Percentiles rank a stretch among this genome's conserved stretches.
Conservation (phyloP, 139 green algal genomes). For the Chlamydomonas sphaeroides region DNA sequence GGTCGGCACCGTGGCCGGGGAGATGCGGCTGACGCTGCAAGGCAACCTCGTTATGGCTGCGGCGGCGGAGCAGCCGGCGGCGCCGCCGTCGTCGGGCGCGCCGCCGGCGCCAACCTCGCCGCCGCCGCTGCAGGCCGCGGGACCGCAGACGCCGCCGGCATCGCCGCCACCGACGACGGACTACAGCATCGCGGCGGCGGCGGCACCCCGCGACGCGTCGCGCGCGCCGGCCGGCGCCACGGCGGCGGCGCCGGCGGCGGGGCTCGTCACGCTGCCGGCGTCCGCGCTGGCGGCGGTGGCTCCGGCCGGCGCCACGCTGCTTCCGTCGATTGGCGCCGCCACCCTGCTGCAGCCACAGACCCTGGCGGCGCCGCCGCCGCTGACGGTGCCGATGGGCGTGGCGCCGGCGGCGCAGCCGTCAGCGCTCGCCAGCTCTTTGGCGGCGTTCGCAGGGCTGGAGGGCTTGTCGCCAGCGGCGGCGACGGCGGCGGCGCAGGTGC, state of each 20-base stretch:
- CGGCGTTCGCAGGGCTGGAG: too few species aligned
- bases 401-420: too few species aligned
- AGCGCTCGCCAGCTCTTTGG: too few species aligned
- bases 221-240: too few species aligned
- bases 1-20: constrained; percentile 5
- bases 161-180: too few species aligned
- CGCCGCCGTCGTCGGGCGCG: too few species aligned
- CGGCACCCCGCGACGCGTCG: too few species aligned
- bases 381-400: too few species aligned
- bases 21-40: constrained; percentile 12
- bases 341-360: not conserved
- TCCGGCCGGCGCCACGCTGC: not conserved
- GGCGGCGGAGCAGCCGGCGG: not conserved
- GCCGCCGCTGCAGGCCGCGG: not conserved
- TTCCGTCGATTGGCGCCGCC: not conserved
- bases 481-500: too few species aligned
- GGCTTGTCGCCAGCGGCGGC: not conserved
- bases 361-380: too few species aligned
- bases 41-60: constrained; percentile 4
- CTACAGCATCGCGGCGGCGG: not conserved
- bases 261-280: not conserved
- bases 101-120: not conserved
- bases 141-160: not conserved
- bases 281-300: not conserved
- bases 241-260: too few species aligned